Conservation (phyloP, 1,139 yeast species). For the Blastobotrys persicus region DNA sequence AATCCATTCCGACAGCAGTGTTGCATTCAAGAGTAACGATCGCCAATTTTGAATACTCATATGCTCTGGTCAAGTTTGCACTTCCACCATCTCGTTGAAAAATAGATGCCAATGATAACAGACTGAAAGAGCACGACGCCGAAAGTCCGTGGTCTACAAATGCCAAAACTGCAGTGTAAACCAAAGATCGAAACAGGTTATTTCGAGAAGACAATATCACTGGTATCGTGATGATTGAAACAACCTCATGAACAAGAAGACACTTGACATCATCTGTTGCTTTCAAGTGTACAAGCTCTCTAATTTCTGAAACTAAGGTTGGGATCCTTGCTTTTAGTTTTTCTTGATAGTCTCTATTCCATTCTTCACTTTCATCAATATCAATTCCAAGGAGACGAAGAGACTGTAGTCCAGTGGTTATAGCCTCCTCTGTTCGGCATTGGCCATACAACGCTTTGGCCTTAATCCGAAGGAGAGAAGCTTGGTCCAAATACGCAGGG, state of each 20-base stretch:
- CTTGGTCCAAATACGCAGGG: slow-evolving; percentile 26
- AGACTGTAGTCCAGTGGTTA: slow-evolving; percentile 28
- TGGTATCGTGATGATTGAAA: slow-evolving; percentile 44
- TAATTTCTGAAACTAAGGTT: slow-evolving; percentile 45
- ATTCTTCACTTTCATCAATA: slow-evolving; percentile 40
- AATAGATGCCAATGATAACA: slow-evolving; percentile 37
- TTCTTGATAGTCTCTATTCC: slow-evolving; percentile 32
- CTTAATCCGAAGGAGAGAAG: slow-evolving; percentile 35
- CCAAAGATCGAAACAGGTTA: slow-evolving; percentile 30
- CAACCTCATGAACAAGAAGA: slow-evolving; percentile 44
- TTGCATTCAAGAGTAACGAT: slow-evolving; percentile 42
- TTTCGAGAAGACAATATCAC: slow-evolving; percentile 28
- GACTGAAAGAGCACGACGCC: slow-evolving; percentile 36
- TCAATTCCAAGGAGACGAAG: slow-evolving; percentile 28
- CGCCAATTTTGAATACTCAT: slow-evolving; percentile 44
- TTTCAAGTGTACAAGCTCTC: slow-evolving; percentile 37
- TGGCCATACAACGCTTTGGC: slow-evolving; percentile 45
- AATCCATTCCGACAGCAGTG: slow-evolving; percentile 40
- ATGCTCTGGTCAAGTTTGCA: slow-evolving; percentile 43
- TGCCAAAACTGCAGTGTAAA: slow-evolving; percentile 33
- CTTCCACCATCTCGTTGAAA: slow-evolving; percentile 35
- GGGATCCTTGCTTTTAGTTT: slow-evolving; percentile 41
- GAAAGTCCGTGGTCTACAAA: slow-evolving; percentile 38
- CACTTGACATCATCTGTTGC: slow-evolving; percentile 36
- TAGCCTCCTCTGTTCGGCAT: slow-evolving; percentile 40